Evolutionary conservation across 2,329 filamentous ascomycete species (phyloP).

Genomic region (Capronia americana): DNA sequence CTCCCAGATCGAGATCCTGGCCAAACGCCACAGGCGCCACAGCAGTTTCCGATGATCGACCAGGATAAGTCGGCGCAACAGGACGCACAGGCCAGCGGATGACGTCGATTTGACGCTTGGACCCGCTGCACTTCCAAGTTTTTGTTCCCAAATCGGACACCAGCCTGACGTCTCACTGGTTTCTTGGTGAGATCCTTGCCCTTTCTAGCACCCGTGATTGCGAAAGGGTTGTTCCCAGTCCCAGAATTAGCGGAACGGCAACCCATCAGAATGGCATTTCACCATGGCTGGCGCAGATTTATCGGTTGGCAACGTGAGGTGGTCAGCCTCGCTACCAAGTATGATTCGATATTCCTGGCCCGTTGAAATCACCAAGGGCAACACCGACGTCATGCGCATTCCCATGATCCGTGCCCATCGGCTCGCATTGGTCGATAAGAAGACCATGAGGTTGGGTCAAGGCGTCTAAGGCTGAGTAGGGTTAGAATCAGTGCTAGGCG

Average conservation of each 20-base stretch:
- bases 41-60: constrained; percentile 5
- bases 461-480: constrained; percentile 17
- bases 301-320: neutral
- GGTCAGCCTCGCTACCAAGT: constrained; percentile 20
- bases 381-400: constrained; percentile 20
- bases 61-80: constrained; percentile 13
- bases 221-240: constrained; percentile 7
- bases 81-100: constrained; percentile 20
- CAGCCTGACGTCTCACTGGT: constrained; percentile 18
- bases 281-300: constrained; percentile 7
- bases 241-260: constrained; percentile 23
- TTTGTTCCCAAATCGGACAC: constrained; percentile 21
- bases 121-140: constrained; percentile 18
- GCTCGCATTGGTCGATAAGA: constrained; percentile 17
- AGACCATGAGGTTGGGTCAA: neutral
- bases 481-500: constrained; percentile 16
- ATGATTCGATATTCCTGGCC: constrained; percentile 2
- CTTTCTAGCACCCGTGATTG: constrained; percentile 1
- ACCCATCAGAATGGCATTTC: constrained; percentile 7
- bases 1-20: constrained; percentile 10
- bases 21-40: constrained; percentile 16
- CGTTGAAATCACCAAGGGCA: constrained; percentile 1
- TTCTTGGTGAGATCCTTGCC: constrained; percentile 11
- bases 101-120: constrained; percentile 22
- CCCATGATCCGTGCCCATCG: neutral